phyloP scores from a whole-genome alignment of 208 protist genomes.

The Acanthamoeba healyi region DNA sequence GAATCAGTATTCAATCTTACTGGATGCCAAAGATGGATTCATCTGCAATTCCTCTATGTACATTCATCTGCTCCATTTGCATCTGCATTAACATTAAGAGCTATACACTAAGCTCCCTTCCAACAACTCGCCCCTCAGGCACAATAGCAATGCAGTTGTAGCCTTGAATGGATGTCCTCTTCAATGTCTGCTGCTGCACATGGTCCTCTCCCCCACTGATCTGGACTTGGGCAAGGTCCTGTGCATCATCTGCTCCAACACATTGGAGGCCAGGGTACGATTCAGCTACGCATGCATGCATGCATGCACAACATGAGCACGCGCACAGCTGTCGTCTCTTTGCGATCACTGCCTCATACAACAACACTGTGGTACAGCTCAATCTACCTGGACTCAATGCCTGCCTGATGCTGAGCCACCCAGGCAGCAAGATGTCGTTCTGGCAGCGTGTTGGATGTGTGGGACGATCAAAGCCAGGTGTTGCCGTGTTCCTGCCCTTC shows the following conservation, averaged over 20 bases:
- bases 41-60: no score
- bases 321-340: neutral
- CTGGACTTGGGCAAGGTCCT: neutral
- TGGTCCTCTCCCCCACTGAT: no score
- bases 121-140: no score
- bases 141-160: no score
- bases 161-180: no score
- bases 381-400: constrained; percentile 4
- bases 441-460: constrained; percentile 52
- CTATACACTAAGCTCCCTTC: no score
- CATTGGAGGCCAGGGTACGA: constrained; percentile 35
- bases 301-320: neutral
- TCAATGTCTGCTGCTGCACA: no score
- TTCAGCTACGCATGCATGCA: neutral
- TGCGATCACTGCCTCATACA: neutral
- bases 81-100: no score
- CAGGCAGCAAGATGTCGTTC: constrained; percentile 46
- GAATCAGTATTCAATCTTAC: no score
- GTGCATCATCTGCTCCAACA: constrained; percentile 41
- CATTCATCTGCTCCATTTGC: no score
- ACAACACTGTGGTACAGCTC: no score
- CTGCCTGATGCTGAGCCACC: constrained; percentile 19
- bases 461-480: neutral
- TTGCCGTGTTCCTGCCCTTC: neutral
- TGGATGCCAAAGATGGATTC: no score